These are phyloP conservation scores for Pythium biforme DNA, from an alignment of 352 stramenopile genomes.

Conservation along the genomic window DNA sequence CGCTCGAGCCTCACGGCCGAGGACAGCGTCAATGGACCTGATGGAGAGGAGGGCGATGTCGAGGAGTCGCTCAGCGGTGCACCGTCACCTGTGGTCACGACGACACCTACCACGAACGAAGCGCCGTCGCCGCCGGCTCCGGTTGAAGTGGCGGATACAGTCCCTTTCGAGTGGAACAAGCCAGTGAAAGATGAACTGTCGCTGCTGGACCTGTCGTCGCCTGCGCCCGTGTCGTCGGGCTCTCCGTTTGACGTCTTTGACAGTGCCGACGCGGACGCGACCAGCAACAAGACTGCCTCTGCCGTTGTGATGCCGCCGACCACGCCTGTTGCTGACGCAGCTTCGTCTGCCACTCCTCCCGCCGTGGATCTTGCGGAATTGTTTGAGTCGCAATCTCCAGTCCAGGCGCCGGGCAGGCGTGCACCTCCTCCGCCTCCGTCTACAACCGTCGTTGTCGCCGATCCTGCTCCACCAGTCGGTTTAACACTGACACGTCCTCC, in stretches of 20 bases:
- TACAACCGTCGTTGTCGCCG: not conserved
- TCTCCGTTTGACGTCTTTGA: conserved; percentile 23
- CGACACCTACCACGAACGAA: not conserved
- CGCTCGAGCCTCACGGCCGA: conserved; percentile 16
- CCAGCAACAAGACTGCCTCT: not conserved
- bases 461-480: not conserved
- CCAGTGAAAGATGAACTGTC: not conserved
- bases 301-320: conserved; percentile 2
- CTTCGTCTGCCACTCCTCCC: not conserved
- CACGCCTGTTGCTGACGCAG: not conserved
- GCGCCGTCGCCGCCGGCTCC: not conserved
- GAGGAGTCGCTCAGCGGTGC: not conserved
- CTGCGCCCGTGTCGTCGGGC: conserved; percentile 23
- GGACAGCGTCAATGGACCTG: not conserved
- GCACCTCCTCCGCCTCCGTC: not conserved
- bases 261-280: not conserved
- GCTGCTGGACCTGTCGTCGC: conserved; percentile 47
- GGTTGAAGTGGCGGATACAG: conserved; percentile 1
- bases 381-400: not conserved
- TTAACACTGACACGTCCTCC: not conserved
- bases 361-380: conserved; percentile 1
- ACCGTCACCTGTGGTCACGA: not conserved
- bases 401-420: not conserved
- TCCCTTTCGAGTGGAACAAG: not conserved
- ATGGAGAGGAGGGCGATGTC: not conserved